These are phyloP conservation scores for Chaetoceros tenuissimus DNA, from an alignment of 108 stramenopile genomes.

Conservation along the genomic window DNA sequence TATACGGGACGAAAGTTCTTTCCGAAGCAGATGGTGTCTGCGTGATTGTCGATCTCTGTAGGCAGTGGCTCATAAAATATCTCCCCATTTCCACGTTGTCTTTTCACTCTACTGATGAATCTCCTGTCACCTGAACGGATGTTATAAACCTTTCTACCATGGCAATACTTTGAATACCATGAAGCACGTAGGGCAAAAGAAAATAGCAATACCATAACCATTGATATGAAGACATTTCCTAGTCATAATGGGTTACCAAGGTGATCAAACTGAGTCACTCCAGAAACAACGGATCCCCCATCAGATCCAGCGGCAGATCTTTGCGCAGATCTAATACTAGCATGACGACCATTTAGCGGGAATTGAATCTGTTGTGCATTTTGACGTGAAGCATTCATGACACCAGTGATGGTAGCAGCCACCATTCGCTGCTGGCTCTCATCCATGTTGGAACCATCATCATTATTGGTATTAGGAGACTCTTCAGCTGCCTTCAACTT, in stretches of 20 bases:
- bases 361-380: background rate
- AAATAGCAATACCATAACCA: background rate
- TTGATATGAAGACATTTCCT: background rate
- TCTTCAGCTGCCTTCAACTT: background rate
- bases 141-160: background rate
- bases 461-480: background rate
- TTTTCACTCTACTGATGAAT: background rate
- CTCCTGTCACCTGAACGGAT: background rate
- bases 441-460: background rate
- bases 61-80: background rate
- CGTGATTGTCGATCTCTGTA: background rate
- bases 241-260: background rate
- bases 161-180: too few species aligned
- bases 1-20: background rate
- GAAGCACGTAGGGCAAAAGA: too few species aligned
- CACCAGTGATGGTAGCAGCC: background rate
- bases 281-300: background rate
- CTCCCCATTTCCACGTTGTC: background rate
- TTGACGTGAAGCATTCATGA: background rate
- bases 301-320: background rate
- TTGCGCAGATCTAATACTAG: background rate
- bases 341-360: background rate
- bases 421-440: background rate
- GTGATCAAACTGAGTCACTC: background rate
- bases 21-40: slow-evolving; percentile 3